Evolutionary conservation across 129 eudicot species (phyloP).

Genomic region (Tanacetum coccineum): DNA sequence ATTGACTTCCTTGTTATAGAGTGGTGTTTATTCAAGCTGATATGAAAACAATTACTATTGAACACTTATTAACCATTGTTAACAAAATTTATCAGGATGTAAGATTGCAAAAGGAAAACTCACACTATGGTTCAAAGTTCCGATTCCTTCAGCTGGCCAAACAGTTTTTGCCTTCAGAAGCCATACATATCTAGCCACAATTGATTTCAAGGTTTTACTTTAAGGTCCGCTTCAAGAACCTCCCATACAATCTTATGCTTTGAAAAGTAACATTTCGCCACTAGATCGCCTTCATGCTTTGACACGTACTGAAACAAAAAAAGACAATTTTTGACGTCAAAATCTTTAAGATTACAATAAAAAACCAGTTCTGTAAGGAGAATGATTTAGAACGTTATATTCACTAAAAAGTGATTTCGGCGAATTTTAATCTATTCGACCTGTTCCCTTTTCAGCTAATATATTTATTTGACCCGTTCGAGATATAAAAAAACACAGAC

Average conservation of each 20-base stretch:
- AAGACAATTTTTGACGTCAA: conserved; percentile 2
- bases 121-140: conserved; percentile 65
- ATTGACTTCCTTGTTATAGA: conserved; percentile 69
- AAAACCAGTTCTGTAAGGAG: not conserved
- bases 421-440: not conserved
- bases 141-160: conserved; percentile 64
- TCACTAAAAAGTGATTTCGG: not conserved
- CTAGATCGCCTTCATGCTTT: conserved; percentile 73
- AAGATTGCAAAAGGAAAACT: not conserved
- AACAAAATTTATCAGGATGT: conserved; percentile 5
- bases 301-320: conserved; percentile 63
- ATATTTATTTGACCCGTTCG: not conserved
- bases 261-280: conserved; percentile 86
- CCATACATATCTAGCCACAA: conserved; percentile 86
- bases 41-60: conserved; percentile 11
- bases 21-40: conserved; percentile 71
- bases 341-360: not conserved
- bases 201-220: conserved; percentile 87
- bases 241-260: conserved; percentile 98
- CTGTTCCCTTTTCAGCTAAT: not conserved
- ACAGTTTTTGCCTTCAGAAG: conserved; percentile 54
- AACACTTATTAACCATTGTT: not conserved
- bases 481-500: conserved; percentile 4
- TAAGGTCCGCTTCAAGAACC: conserved; percentile 82
- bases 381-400: conserved; percentile 2